A percentile compares a stretch with the other conserved stretches of the same genome.
Conservation (phyloP, 192 early-diverging fungal species). For the Coemansia sp. region DNA sequence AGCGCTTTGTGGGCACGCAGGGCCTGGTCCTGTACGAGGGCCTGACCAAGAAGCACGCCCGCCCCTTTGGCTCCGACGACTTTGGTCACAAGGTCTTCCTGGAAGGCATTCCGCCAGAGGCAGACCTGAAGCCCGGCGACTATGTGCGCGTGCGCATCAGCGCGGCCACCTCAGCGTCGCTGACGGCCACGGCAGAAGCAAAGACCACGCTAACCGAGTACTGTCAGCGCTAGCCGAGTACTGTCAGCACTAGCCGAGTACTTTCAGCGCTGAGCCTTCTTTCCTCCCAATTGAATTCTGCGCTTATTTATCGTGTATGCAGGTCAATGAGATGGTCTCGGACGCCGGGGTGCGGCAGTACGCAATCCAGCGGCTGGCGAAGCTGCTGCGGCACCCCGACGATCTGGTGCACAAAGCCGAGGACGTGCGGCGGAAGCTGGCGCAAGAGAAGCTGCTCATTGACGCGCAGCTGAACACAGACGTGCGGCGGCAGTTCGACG, state of each 20-base stretch:
- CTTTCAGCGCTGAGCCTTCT: constrained; percentile 9
- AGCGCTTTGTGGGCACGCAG: constrained; percentile 45
- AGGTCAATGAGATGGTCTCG: constrained; percentile 19
- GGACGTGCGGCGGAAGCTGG: constrained; percentile 72
- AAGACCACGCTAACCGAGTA: constrained; percentile 26
- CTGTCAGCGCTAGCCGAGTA: constrained; percentile 17
- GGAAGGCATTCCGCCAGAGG: constrained; percentile 9
- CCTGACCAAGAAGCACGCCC: constrained; percentile 31
- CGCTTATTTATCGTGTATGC: constrained; percentile 5
- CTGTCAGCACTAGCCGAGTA: constrained; percentile 13
- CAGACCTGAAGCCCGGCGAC: constrained; percentile 20
- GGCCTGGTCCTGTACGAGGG: constrained; percentile 57
- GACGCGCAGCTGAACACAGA: constrained; percentile 96
- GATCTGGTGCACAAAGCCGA: constrained; percentile 84
- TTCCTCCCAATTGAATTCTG: background rate
- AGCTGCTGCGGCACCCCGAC: constrained; percentile 88
- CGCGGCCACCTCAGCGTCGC: constrained; percentile 36
- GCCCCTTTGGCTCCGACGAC: constrained; percentile 58
- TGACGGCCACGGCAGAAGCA: constrained; percentile 21
- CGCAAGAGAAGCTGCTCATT: constrained; percentile 82
- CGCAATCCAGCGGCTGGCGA: constrained; percentile 72
- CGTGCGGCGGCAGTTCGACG: constrained; percentile 87
- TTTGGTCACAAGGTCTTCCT: constrained; percentile 65
- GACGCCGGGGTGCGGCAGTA: constrained; percentile 57
- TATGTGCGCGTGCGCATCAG: constrained; percentile 36